These are phyloP conservation scores for Gracilaria gracilis DNA, from an alignment of 23 red algal species.

Conservation along the genomic window DNA sequence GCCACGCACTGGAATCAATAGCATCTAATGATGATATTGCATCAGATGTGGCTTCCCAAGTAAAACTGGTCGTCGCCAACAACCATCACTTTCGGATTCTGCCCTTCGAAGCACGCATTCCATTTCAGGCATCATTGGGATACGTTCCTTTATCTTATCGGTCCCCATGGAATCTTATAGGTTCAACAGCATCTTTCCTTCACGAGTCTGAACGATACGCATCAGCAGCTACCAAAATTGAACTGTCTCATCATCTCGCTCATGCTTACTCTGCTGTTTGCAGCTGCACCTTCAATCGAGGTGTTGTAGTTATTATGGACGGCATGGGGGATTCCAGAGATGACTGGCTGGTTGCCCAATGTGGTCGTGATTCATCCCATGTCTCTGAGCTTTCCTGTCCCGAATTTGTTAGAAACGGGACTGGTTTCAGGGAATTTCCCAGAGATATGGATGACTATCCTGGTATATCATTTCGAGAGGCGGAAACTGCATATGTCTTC, in stretches of 20 bases:
- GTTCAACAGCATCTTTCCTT: neutral
- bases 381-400: slow-evolving; percentile 38
- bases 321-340: slow-evolving; percentile 88
- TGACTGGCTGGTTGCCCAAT: slow-evolving; percentile 40
- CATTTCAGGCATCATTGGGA: slow-evolving; percentile 59
- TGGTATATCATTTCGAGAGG: slow-evolving; percentile 69
- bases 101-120: slow-evolving; percentile 73
- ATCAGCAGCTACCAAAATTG: slow-evolving; percentile 57
- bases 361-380: slow-evolving; percentile 1
- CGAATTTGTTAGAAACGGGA: slow-evolving; percentile 11
- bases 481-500: slow-evolving; percentile 74
- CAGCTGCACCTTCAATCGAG: slow-evolving; percentile 26
- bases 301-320: slow-evolving; percentile 91
- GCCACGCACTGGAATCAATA: slow-evolving; percentile 54
- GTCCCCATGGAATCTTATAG: slow-evolving; percentile 72
- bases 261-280: slow-evolving; percentile 75
- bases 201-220: neutral
- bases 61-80: slow-evolving; percentile 85
- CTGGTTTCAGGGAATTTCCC: slow-evolving; percentile 64
- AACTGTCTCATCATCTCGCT: slow-evolving; percentile 91
- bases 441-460: slow-evolving; percentile 26
- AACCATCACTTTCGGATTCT: slow-evolving; percentile 88
- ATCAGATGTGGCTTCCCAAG: slow-evolving; percentile 30
- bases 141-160: slow-evolving; percentile 41
- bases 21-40: slow-evolving; percentile 19